Conservation (phyloP, 2,329 filamentous ascomycete species). For the Trichoderma afroharzianum region DNA sequence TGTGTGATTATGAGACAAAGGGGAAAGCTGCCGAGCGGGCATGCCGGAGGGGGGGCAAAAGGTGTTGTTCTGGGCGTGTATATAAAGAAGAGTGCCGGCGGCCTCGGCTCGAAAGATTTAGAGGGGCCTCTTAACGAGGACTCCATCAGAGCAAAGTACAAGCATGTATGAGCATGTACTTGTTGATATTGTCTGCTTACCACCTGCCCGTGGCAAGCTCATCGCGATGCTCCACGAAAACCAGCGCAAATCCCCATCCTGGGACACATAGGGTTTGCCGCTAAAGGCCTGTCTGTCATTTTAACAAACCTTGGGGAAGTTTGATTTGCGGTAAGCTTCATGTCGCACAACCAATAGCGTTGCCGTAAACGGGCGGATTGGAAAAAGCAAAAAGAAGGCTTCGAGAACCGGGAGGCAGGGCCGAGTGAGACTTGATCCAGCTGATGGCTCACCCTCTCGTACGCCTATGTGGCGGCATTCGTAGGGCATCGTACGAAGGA, state of each 20-base stretch:
- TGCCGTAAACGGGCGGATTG: background rate
- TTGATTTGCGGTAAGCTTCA: background rate
- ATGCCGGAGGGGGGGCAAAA: constrained; percentile 7
- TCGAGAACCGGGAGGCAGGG: constrained; percentile 9
- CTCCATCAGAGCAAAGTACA: constrained; percentile 10
- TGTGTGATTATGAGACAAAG: background rate
- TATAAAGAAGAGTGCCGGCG: constrained; percentile 12
- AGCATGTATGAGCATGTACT: constrained; percentile 5
- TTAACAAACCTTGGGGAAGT: constrained; percentile 1
- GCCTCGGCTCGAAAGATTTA: constrained; percentile 1
- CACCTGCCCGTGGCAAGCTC: background rate
- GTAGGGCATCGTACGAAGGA: background rate
- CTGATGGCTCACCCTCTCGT: constrained; percentile 2
- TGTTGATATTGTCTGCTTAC: constrained; percentile 10
- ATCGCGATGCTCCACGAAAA: background rate
- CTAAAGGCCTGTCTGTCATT: constrained; percentile 5
- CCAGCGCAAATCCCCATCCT: background rate
- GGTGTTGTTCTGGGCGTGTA: constrained; percentile 4
- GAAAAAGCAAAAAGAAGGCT: constrained; percentile 11
- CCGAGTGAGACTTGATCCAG: background rate
- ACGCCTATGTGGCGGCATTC: constrained; percentile 3
- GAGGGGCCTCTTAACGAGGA: constrained; percentile 1
- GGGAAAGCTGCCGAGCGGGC: constrained; percentile 6
- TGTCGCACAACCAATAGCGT: background rate
- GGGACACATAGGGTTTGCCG: constrained; percentile 3